Evolutionary conservation across 108 stramenopile species (phyloP), one percentile per base, ranked within the genome.

Genomic region (Skeletonema tropicum): DNA sequence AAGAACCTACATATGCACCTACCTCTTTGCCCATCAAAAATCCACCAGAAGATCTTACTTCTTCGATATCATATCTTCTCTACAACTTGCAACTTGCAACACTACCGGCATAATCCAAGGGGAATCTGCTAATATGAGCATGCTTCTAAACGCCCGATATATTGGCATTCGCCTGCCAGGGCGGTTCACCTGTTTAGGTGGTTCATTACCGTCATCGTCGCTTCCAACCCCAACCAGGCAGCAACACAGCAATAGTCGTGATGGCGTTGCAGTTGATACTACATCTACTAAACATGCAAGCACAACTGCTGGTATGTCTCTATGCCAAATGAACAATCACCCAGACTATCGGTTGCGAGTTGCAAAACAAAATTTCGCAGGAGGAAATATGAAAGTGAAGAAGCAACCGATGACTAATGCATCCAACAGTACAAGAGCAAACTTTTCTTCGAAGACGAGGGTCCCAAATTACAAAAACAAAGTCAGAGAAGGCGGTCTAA

Each of bases 401-500:
- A 36, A 62, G 33, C 36, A 62, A 17, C 9, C 36, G 8, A 8
- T 33, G 7, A 36, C 61, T 6, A n/a, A n/a, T n/a, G 11, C 35
- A 62, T 19, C 61, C 8, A 41, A 41, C 32, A 26, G 12, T 10
- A 62, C 0, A 58, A 23, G 61, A 17, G 32, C 35, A 41, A 62
- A 62, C 31, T 38, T 38, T 38, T 33, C 36, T 17, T 38, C 35
- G 31, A 19, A 17, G 61, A 62, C n/a, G 26, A n/a, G n/a, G n/a
- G 6, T 39, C 38, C 38, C n/a, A 33, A 38, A 38, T 33, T 62
- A 33, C 61, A 62, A 62, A n/a, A 36, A 36, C 6, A 26, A 30
- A 23, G 45, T 68, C 14, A 57, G 63, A 48, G 49, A 68, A 30
- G 17, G 17, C n/a, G 67, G 73, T 21, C 35, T 69, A 1, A 25